Percentiles rank a stretch among this genome's conserved stretches.
Conservation (phyloP, 2,329 filamentous ascomycete genomes). For the Fusarium sp. region DNA sequence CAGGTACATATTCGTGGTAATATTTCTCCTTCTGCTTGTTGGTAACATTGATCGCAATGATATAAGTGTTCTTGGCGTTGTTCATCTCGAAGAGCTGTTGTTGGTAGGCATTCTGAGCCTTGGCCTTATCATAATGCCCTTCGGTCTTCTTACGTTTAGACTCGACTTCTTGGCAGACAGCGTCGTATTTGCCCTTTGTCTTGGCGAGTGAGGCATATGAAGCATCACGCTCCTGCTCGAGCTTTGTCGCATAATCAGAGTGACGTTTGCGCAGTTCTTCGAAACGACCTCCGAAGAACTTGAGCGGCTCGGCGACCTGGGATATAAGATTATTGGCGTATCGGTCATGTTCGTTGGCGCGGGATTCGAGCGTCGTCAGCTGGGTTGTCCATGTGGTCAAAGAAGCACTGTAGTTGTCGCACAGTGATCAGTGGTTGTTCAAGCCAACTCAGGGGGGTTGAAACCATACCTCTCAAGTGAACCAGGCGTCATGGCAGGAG, state of each 20-base stretch:
- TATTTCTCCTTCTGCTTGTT: slow-evolving; percentile 98
- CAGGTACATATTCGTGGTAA: slow-evolving; percentile 96
- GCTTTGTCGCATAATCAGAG: slow-evolving; percentile 85
- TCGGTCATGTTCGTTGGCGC: slow-evolving; percentile 89
- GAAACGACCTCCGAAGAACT: slow-evolving; percentile 78
- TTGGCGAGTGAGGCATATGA: slow-evolving; percentile 90
- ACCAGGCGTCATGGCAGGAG: slow-evolving; percentile 90
- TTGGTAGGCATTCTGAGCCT: slow-evolving; percentile 91
- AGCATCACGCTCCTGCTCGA: slow-evolving; percentile 89
- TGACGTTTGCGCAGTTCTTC: slow-evolving; percentile 95
- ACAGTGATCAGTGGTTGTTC: slow-evolving; percentile 41
- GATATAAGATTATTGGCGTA: slow-evolving; percentile 83
- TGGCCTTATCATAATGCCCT: slow-evolving; percentile 91
- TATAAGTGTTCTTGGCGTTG: slow-evolving; percentile 97
- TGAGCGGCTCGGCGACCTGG: slow-evolving; percentile 89
- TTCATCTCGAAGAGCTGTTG: slow-evolving; percentile 96
- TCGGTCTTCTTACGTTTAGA: slow-evolving; percentile 95
- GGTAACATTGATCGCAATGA: slow-evolving; percentile 95
- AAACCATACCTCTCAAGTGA: slow-evolving; percentile 82
- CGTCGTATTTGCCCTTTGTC: slow-evolving; percentile 92
- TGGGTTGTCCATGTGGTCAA: slow-evolving; percentile 98
- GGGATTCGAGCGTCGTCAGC: slow-evolving; percentile 87
- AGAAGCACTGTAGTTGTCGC: slow-evolving; percentile 74
- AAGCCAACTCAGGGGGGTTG: not conserved
- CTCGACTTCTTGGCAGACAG: slow-evolving; percentile 93